Conservation (phyloP, 1,284 basidiomycete genomes). For the Moesziomyces antarcticus region DNA sequence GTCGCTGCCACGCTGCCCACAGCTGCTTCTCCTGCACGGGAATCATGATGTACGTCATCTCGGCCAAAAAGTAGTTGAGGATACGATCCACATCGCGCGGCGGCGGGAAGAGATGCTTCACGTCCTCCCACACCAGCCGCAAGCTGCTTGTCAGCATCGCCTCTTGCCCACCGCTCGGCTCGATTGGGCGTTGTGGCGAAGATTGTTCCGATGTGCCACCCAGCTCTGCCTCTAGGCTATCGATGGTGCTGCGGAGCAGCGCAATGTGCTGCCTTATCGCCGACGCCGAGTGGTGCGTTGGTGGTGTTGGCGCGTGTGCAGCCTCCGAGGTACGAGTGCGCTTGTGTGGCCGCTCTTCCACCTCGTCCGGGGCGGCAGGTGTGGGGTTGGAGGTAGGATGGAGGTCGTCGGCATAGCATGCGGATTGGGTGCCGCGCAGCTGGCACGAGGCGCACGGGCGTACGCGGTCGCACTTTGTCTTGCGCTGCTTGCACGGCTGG, state of each 20-base stretch:
- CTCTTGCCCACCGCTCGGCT: background rate
- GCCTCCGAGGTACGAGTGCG: no score
- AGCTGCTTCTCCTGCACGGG: conserved; percentile 37
- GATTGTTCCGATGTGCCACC: background rate
- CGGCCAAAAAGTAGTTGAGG: conserved; percentile 25
- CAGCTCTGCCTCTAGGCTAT: conserved; percentile 18
- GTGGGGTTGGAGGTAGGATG: background rate
- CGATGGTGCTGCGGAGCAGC: conserved; percentile 13
- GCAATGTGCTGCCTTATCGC: conserved; percentile 27
- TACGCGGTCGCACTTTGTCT: conserved; percentile 50
- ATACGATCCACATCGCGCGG: conserved; percentile 27
- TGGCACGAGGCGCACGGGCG: conserved; percentile 40
- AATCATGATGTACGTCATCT: conserved; percentile 39
- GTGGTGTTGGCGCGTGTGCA: background rate
- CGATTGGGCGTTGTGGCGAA: background rate
- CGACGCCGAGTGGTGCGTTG: background rate
- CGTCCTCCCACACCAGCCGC: conserved; percentile 22
- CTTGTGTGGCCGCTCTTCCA: conserved; percentile 1
- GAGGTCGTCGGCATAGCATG: conserved; percentile 19
- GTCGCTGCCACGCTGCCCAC: conserved; percentile 20
- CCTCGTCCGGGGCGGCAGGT: background rate
- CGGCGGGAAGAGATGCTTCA: conserved; percentile 27
- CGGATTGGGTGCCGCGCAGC: conserved; percentile 26
- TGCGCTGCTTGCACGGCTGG: conserved; percentile 47
- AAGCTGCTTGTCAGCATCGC: conserved; percentile 5